Conservation (phyloP, 164 flowering plant species). For the Magnolia officinalis region DNA sequence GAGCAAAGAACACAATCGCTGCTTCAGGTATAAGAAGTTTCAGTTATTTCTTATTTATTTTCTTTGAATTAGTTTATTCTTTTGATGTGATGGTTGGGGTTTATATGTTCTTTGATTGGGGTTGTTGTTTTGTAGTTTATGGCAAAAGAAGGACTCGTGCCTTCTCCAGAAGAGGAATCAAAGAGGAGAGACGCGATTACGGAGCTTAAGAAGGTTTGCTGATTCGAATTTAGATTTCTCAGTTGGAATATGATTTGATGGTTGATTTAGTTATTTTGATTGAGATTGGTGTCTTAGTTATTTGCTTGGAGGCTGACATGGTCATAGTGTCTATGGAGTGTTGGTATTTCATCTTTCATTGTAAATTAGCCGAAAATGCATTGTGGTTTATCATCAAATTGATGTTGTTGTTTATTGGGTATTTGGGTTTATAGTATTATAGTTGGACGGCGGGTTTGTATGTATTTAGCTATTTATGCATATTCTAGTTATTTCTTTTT, state of each 20-base stretch:
- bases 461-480: neutral
- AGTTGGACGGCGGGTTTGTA: neutral
- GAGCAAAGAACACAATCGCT: constrained; percentile 16
- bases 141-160: constrained; percentile 42
- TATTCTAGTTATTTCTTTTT: neutral
- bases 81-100: neutral
- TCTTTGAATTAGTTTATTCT: neutral
- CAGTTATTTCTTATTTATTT: neutral
- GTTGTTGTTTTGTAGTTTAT: constrained; percentile 32
- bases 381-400: neutral
- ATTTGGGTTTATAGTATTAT: no score
- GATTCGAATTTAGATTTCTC: neutral
- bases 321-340: neutral
- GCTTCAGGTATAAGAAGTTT: constrained; percentile 13
- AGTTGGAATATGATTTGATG: neutral
- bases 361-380: neutral
- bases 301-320: neutral
- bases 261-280: neutral
- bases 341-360: no score
- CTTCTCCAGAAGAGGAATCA: constrained; percentile 43
- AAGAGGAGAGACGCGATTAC: constrained; percentile 36
- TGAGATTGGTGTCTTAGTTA: neutral
- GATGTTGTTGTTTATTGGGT: neutral
- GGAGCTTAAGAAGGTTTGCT: constrained; percentile 48
- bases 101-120: neutral